A percentile compares a stretch with the other conserved stretches of the same genome.
phyloP scores from a whole-genome alignment of 352 stramenopile species.

The Phytophthora nicotianae region DNA sequence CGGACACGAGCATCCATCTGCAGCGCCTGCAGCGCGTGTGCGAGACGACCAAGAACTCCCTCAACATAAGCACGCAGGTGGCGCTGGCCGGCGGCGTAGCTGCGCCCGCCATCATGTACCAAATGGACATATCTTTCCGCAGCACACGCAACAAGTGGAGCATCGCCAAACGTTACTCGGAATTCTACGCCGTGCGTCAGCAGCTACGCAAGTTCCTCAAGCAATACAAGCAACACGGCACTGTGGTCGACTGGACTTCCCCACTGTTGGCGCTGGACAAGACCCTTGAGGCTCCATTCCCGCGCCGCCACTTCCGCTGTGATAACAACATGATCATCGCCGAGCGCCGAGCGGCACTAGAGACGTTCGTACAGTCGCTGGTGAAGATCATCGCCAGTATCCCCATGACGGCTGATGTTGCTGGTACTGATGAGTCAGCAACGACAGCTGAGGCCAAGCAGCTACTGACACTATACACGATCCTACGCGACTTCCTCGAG shows the following conservation, averaged over 20 bases:
- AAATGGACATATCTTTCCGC: slow-evolving; percentile 88
- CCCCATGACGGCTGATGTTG: slow-evolving; percentile 46
- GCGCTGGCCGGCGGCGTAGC: slow-evolving; percentile 44
- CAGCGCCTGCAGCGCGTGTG: slow-evolving; percentile 74
- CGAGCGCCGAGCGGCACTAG: slow-evolving; percentile 65
- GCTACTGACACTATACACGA: slow-evolving; percentile 70
- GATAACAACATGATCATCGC: slow-evolving; percentile 82
- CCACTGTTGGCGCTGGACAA: slow-evolving; percentile 56
- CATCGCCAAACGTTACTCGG: slow-evolving; percentile 87
- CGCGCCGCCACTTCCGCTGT: slow-evolving; percentile 69
- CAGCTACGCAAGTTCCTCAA: slow-evolving; percentile 73
- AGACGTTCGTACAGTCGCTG: slow-evolving; percentile 81
- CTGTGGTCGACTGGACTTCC: slow-evolving; percentile 7
- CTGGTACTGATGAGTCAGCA: background rate
- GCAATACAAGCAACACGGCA: slow-evolving; percentile 52
- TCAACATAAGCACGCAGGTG: slow-evolving; percentile 85
- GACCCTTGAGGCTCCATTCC: slow-evolving; percentile 60
- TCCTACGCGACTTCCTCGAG: slow-evolving; percentile 81
- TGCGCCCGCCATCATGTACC: slow-evolving; percentile 80
- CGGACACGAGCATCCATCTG: slow-evolving; percentile 51
- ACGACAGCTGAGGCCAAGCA: slow-evolving; percentile 40
- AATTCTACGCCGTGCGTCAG: slow-evolving; percentile 77
- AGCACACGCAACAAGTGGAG: slow-evolving; percentile 88
- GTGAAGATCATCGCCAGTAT: slow-evolving; percentile 85
- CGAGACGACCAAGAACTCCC: slow-evolving; percentile 78